A percentile compares a stretch with the other conserved stretches of the same genome.
Evolutionary conservation across 2,329 filamentous ascomycete genomes (phyloP).

Genomic region (Whalleya microplaca): DNA sequence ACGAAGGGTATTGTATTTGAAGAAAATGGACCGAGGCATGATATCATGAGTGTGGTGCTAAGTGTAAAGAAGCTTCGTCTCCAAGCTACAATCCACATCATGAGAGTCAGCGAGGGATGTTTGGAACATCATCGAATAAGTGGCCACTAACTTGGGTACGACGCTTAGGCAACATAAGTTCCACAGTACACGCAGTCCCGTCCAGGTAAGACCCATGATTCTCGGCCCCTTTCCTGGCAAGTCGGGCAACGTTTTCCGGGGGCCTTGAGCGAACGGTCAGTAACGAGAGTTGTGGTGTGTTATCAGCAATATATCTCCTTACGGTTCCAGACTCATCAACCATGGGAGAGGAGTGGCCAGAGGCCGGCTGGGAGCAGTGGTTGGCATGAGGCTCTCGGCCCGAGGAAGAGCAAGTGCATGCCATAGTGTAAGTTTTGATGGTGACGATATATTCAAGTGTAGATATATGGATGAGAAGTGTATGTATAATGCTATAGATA

Average conservation of each 20-base stretch:
- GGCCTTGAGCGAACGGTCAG: slow-evolving; percentile 19
- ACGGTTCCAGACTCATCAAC: slow-evolving; percentile 27
- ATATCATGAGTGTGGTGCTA: slow-evolving; percentile 4
- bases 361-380: slow-evolving; percentile 8
- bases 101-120: slow-evolving; percentile 8
- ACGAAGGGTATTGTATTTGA: slow-evolving; percentile 12
- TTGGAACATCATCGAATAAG: slow-evolving; percentile 1
- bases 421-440: slow-evolving; percentile 9
- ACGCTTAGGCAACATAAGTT: slow-evolving; percentile 22
- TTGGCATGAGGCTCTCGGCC: slow-evolving; percentile 4
- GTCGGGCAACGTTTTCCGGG: slow-evolving; percentile 29
- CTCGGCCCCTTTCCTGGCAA: slow-evolving; percentile 23
- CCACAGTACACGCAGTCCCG: slow-evolving; percentile 26
- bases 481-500: not conserved
- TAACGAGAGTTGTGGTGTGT: slow-evolving; percentile 1
- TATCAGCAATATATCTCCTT: slow-evolving; percentile 8
- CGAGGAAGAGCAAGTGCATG: slow-evolving; percentile 16
- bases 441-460: not conserved
- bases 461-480: not conserved
- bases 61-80: slow-evolving; percentile 2
- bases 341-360: slow-evolving; percentile 7
- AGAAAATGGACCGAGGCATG: slow-evolving; percentile 18
- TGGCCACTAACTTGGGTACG: slow-evolving; percentile 13
- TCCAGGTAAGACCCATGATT: slow-evolving; percentile 25
- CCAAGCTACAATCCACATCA: slow-evolving; percentile 5